Base-by-base conservation (phyloP, 495 filamentous ascomycete genomes). In the Neurospora cerealis region DNA sequence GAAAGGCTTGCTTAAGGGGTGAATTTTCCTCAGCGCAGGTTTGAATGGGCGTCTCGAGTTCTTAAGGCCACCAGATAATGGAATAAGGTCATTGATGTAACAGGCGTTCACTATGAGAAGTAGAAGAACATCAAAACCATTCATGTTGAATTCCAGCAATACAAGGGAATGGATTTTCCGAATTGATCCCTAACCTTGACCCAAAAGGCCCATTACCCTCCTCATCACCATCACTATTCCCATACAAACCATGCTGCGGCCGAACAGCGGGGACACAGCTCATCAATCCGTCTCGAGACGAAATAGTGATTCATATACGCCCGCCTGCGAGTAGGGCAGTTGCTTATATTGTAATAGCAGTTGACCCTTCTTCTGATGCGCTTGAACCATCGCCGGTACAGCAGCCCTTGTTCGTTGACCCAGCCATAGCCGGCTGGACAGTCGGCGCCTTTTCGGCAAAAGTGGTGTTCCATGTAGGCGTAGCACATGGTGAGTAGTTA, bases 91-190 rank as follows among this genome's bases (percentile, higher is more conserved):
- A 0, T n/a, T n/a, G 42, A 0, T 44, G 19, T 44, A 17, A 44
- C 15, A 44, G 42, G 4, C 42, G 42, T 46, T 46, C 42, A 46
- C 19, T 4, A 48, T 24, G n/a, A 48, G 10, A 48, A 24, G 46
- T 0, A 24, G 4, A 11, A 21, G n/a, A 24, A 0, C 46, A 48
- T n/a, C 7, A 11, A 24, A 5, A 4, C 4, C 4, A 13, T 24
- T 1, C 21, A 5, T 48, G 46, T 5, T 24, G 10, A 48, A 11
- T 48, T 24, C n/a, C n/a, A 48, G 46, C n/a, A 48, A 24, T 13
- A 11, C 3, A 39, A 39, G n/a, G 38, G 41, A 46, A 21, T 1
- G 9, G 7, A 48, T 8, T 48, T 10, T 21, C 4, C 44, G 8
- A 21, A 48, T 1, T 21, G 44, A 48, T 21, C 44, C 41, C 41